These are phyloP conservation scores for Nematodospora valgi DNA, from an alignment of 805 yeast species.

Conservation along the genomic window DNA sequence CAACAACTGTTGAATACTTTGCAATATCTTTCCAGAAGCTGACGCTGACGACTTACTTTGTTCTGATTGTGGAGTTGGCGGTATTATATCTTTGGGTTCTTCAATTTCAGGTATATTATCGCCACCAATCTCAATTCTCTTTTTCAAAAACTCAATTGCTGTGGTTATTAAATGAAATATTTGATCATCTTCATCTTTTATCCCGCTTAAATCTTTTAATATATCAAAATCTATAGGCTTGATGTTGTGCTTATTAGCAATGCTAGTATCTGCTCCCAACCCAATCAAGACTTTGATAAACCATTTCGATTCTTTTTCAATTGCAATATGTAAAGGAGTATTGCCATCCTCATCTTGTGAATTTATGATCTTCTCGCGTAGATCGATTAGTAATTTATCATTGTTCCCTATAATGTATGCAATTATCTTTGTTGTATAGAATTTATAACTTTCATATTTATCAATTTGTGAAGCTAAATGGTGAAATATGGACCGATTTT, in stretches of 20 bases:
- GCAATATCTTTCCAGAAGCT: constrained; percentile 31
- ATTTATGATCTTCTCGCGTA: constrained; percentile 25
- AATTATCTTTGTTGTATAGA: constrained; percentile 32
- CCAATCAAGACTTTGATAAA: constrained; percentile 31
- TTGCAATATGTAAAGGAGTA: constrained; percentile 40
- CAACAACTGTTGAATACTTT: constrained; percentile 37
- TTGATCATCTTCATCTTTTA: constrained; percentile 21
- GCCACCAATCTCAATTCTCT: constrained; percentile 18
- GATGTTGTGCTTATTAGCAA: constrained; percentile 82
- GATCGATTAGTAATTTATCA: constrained; percentile 16
- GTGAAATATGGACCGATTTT: constrained; percentile 79
- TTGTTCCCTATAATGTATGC: constrained; percentile 25
- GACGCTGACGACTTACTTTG: no score
- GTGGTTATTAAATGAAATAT: constrained; percentile 33
- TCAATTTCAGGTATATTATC: constrained; percentile 11
- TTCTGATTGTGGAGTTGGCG: no score
- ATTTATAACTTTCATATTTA: constrained; percentile 31
- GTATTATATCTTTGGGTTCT: constrained; percentile 6
- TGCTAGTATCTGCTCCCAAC: constrained; percentile 49
- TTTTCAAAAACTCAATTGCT: constrained; percentile 29
- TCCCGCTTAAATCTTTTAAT: constrained; percentile 32
- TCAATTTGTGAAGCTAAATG: constrained; percentile 59
- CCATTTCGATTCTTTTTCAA: constrained; percentile 38
- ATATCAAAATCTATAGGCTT: constrained; percentile 86
- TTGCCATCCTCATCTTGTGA: constrained; percentile 36